phyloP scores from a whole-genome alignment of 2,329 filamentous ascomycete species.

The Trichoderma sp. region DNA sequence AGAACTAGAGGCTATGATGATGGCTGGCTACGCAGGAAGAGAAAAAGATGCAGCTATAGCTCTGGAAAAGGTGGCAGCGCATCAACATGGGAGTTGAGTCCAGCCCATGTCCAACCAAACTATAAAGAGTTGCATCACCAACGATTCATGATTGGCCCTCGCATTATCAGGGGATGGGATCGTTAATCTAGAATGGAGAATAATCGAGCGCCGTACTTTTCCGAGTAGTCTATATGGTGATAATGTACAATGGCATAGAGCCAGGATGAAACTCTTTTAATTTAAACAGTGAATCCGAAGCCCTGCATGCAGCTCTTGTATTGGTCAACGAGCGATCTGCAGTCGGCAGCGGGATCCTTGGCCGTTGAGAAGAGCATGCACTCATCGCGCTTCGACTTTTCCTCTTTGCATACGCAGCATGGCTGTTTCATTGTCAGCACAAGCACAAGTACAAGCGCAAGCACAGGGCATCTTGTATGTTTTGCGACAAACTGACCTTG shows the following conservation, averaged over 20 bases:
- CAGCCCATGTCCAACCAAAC: background rate
- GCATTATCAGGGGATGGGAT: background rate
- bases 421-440: constrained; percentile 54
- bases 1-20: constrained; percentile 32
- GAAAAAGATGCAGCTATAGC: constrained; percentile 25
- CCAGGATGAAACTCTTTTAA: background rate
- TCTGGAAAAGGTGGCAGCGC: background rate
- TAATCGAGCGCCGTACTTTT: constrained; percentile 23
- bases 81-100: background rate
- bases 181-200: background rate
- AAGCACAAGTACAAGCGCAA: background rate
- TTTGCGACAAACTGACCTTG: constrained; percentile 35
- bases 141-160: background rate
- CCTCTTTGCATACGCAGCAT: constrained; percentile 95
- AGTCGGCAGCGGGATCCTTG: constrained; percentile 78
- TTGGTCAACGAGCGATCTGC: constrained; percentile 74
- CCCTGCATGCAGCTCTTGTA: constrained; percentile 92
- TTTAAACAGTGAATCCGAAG: constrained; percentile 76
- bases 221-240: constrained; percentile 22
- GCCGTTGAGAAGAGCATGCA: constrained; percentile 97
- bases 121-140: background rate
- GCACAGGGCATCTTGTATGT: background rate
- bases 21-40: constrained; percentile 30
- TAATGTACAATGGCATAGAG: constrained; percentile 26
- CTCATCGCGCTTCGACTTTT: constrained; percentile 90